phyloP scores from a whole-genome alignment of 2,329 filamentous ascomycete genomes.

The Talaromyces sp. region DNA sequence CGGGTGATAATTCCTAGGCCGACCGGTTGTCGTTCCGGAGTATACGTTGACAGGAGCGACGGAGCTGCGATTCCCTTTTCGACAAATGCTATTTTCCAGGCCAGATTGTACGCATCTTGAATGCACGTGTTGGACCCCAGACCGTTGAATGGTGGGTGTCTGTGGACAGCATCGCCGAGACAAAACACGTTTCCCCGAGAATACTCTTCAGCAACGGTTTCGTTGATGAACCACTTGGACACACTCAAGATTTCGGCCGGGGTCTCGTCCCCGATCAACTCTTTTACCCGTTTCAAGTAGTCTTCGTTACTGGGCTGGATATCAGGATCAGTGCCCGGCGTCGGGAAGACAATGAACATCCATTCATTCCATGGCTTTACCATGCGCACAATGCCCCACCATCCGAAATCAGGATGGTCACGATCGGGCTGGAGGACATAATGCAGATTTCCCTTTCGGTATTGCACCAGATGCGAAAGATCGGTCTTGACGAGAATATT shows the following conservation, averaged over 20 bases:
- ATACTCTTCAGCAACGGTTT: constrained; percentile 56
- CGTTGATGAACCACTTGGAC: constrained; percentile 58
- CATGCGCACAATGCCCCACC: constrained; percentile 50
- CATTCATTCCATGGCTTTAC: constrained; percentile 61
- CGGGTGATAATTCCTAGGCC: constrained; percentile 47
- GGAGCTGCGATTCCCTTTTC: constrained; percentile 24
- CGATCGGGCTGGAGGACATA: constrained; percentile 54
- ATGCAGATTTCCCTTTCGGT: constrained; percentile 55
- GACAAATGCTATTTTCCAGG: constrained; percentile 52
- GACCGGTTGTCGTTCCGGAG: constrained; percentile 46
- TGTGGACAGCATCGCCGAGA: constrained; percentile 55
- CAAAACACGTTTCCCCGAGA: constrained; percentile 50
- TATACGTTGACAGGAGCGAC: constrained; percentile 40
- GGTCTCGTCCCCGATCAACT: constrained; percentile 53
- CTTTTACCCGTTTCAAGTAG: constrained; percentile 41
- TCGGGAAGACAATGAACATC: constrained; percentile 53
- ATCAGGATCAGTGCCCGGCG: constrained; percentile 19
- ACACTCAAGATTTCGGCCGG: constrained; percentile 49
- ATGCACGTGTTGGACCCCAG: constrained; percentile 57
- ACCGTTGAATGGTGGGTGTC: constrained; percentile 55
- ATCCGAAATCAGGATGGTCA: constrained; percentile 49
- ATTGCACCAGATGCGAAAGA: constrained; percentile 28
- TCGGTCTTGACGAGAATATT: constrained; percentile 50
- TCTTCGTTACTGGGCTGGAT: constrained; percentile 45
- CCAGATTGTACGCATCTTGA: constrained; percentile 53